phyloP scores from a whole-genome alignment of 2,329 filamentous ascomycete species.

The Penicillium sp. region DNA sequence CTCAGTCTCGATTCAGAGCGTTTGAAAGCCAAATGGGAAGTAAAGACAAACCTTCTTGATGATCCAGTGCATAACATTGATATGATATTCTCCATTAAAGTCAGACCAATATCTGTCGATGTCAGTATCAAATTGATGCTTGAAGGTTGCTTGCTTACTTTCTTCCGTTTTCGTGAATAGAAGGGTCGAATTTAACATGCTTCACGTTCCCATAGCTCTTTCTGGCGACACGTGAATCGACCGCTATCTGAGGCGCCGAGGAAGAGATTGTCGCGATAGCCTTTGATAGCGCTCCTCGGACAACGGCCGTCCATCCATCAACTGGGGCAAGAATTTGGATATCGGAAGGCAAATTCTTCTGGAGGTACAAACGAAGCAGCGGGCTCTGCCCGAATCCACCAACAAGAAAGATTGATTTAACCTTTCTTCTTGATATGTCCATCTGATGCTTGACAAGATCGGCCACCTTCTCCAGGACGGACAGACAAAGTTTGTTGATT shows the following conservation, averaged over 20 bases:
- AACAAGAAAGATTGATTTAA: conserved; percentile 45
- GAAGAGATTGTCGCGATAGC: conserved; percentile 13
- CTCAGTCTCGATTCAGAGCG: too few species aligned
- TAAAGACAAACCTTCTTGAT: conserved; percentile 15
- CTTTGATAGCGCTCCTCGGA: conserved; percentile 23
- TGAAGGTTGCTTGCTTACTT: conserved; percentile 13
- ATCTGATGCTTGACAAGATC: conserved; percentile 26
- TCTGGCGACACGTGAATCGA: conserved; percentile 25
- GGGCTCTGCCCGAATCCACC: conserved; percentile 33
- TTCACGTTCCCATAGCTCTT: conserved; percentile 23
- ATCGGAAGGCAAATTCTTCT: conserved; percentile 5
- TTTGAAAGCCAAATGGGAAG: too few species aligned
- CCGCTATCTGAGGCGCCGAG: background rate
- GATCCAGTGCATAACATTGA: conserved; percentile 24
- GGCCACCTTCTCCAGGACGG: conserved; percentile 18
- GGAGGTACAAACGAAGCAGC: conserved; percentile 25
- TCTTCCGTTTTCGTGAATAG: background rate
- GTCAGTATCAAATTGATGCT: background rate
- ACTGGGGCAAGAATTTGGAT: conserved; percentile 25
- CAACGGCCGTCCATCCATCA: conserved; percentile 32
- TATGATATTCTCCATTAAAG: conserved; percentile 8
- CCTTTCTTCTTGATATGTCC: conserved; percentile 63
- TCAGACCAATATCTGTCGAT: conserved; percentile 14
- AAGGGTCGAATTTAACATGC: background rate
- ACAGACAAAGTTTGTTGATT: conserved; percentile 23